Evolutionary conservation across 1,284 basidiomycete species (phyloP).

Genomic region (Ceratobasidium sp.): DNA sequence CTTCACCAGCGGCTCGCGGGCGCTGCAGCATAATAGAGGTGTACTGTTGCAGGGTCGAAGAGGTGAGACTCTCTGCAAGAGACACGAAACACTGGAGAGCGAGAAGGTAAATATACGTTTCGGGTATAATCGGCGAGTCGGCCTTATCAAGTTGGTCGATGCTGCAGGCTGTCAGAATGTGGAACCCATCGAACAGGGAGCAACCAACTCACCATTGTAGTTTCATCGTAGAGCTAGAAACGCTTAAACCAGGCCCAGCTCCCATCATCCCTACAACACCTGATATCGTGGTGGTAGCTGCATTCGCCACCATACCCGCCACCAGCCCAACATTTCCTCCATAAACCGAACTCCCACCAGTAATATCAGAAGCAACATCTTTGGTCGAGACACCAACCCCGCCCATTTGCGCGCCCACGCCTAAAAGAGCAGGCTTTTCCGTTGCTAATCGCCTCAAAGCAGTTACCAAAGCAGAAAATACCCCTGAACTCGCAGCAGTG

Average conservation of each 20-base stretch:
- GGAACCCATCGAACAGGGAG: constrained; percentile 44
- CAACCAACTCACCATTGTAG: constrained; percentile 74
- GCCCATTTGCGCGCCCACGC: constrained; percentile 80
- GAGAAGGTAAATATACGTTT: constrained; percentile 92
- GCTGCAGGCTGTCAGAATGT: constrained; percentile 58
- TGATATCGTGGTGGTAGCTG: constrained; percentile 80
- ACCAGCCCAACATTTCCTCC: constrained; percentile 75
- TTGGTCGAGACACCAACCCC: constrained; percentile 71
- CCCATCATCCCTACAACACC: constrained; percentile 79
- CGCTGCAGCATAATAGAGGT: constrained; percentile 72
- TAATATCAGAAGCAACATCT: constrained; percentile 51
- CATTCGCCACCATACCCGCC: constrained; percentile 84
- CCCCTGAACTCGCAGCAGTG: constrained; percentile 57
- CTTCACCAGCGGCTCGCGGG: constrained; percentile 71
- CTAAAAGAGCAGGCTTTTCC: constrained; percentile 86
- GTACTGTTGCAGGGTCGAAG: constrained; percentile 76
- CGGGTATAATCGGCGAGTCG: constrained; percentile 90
- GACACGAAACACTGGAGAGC: constrained; percentile 89
- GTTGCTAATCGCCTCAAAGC: constrained; percentile 85
- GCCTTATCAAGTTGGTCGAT: constrained; percentile 97
- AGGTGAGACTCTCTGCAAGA: constrained; percentile 87
- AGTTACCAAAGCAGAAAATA: constrained; percentile 83
- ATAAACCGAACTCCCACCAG: constrained; percentile 54
- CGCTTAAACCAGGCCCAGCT: constrained; percentile 71
- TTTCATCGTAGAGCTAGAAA: constrained; percentile 80